Evolutionary conservation across 352 stramenopile species (phyloP), one percentile per base, ranked within the genome.

Genomic region (Phytophthora melonis): DNA sequence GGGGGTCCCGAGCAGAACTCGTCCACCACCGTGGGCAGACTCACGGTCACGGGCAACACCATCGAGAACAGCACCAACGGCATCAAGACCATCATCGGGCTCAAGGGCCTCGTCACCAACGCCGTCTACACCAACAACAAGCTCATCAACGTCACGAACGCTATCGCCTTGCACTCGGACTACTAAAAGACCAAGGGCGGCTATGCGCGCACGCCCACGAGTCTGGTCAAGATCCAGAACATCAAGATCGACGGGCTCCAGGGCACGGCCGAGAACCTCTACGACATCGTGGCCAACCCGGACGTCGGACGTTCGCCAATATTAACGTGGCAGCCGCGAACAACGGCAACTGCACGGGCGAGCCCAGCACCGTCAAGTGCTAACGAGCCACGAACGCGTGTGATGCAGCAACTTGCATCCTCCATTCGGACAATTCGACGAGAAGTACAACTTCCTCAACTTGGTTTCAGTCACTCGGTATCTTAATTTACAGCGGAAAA

Each of bases 61-160:
- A 75, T 75, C 27, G 60, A 67, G n/a, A 72, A 79, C 72, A 72
- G 61, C 36, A 66, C 53, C 30, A 75, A 79, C 55, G 72, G 67
- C n/a, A 74, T 75, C 14, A 70, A 66, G n/a, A 66, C 62, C 11
- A 69, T 69, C 52, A 69, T 69, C 27, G 53, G 39, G n/a, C 53
- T 69, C 25, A 67, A 58, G 52, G 52, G 23, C 8, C 21, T 54
- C 16, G 57, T 63, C 21, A 63, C 34, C 57, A 54, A 47, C 59
- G 54, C 63, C 21, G 63, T 63, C 32, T 77, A 77, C 64, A 63
- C 69, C 14, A 58, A 68, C 53, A 76, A 72, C 57, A 43, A 64
- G 7, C 62, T 79, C 5, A 16, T 18, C 19, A 68, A 73, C 50
- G 70, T 77, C 19, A 70, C 66, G 1, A 41, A 68, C 47, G 70